phyloP scores from a whole-genome alignment of 2,329 filamentous ascomycete species.

The Leptographium procerum region DNA sequence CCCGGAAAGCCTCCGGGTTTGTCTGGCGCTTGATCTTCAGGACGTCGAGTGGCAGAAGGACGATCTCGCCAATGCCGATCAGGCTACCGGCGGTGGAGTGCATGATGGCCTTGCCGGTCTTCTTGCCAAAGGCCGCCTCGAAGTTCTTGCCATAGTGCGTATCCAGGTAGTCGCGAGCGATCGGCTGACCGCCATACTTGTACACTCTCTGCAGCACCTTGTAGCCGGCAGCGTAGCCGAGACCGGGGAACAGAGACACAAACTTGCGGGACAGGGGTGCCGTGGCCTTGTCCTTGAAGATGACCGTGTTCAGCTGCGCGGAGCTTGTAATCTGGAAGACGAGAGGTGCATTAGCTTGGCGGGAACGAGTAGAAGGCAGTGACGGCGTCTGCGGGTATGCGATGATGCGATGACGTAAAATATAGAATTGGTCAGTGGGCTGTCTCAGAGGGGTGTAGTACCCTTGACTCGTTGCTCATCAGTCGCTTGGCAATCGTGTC shows the following conservation, averaged over 20 bases:
- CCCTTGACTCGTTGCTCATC: slow-evolving; percentile 91
- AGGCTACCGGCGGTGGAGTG: slow-evolving; percentile 91
- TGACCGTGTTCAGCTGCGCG: slow-evolving; percentile 70
- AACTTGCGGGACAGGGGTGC: slow-evolving; percentile 68
- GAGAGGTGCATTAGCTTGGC: not conserved
- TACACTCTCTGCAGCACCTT: slow-evolving; percentile 96
- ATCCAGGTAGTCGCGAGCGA: slow-evolving; percentile 80
- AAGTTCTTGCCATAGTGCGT: slow-evolving; percentile 73
- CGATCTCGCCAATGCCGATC: slow-evolving; percentile 94
- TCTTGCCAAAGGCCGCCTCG: slow-evolving; percentile 83
- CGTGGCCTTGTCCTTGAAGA: slow-evolving; percentile 80
- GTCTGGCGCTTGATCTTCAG: slow-evolving; percentile 99
- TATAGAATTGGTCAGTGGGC: not conserved
- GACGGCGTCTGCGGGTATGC: not conserved
- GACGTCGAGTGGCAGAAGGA: slow-evolving; percentile 88
- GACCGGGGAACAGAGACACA: slow-evolving; percentile 88
- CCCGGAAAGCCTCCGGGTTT: slow-evolving; percentile 95
- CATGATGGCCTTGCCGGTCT: slow-evolving; percentile 96
- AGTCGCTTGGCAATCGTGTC: slow-evolving; percentile 97
- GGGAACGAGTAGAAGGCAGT: not conserved
- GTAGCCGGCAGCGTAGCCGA: slow-evolving; percentile 96
- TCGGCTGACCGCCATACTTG: slow-evolving; percentile 96
- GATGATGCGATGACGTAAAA: not conserved
- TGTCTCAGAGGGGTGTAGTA: slow-evolving; percentile 20
- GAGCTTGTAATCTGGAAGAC: slow-evolving; percentile 38